Conservation (phyloP, 2,329 filamentous ascomycete species). For the Phaeosphaeria sp. region DNA sequence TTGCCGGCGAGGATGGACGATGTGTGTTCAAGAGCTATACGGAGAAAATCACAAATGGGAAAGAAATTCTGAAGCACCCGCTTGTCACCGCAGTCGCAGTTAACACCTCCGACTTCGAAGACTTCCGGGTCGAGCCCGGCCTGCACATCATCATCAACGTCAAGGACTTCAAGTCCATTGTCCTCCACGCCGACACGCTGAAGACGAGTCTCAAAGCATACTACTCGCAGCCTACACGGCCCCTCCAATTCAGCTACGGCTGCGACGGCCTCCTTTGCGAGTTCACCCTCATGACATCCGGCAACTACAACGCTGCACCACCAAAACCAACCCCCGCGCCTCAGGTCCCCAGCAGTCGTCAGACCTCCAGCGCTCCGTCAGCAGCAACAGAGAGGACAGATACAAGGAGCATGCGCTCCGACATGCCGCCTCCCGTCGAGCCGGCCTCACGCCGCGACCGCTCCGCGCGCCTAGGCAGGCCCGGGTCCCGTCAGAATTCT, state of each 20-base stretch:
- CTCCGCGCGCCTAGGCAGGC: slow-evolving; percentile 33
- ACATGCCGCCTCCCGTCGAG: slow-evolving; percentile 53
- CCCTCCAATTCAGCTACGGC: slow-evolving; percentile 75
- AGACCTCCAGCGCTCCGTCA: slow-evolving; percentile 39
- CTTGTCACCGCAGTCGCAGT: slow-evolving; percentile 81
- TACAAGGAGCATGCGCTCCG: slow-evolving; percentile 32
- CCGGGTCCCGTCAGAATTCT: slow-evolving; percentile 37
- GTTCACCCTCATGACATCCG: slow-evolving; percentile 83
- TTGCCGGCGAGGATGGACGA: slow-evolving; percentile 68
- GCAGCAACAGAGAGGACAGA: slow-evolving; percentile 25
- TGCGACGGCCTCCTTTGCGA: slow-evolving; percentile 74
- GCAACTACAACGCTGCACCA: slow-evolving; percentile 61
- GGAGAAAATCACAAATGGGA: slow-evolving; percentile 76
- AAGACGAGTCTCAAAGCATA: slow-evolving; percentile 70
- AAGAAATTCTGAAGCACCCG: slow-evolving; percentile 79
- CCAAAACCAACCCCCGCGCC: slow-evolving; percentile 19
- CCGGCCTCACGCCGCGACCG: slow-evolving; percentile 39
- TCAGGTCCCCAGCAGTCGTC: slow-evolving; percentile 34
- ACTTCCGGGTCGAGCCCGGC: slow-evolving; percentile 75
- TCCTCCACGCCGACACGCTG: slow-evolving; percentile 75
- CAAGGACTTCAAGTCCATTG: slow-evolving; percentile 82
- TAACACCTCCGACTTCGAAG: slow-evolving; percentile 77
- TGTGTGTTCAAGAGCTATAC: slow-evolving; percentile 83
- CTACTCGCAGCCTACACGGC: slow-evolving; percentile 74
- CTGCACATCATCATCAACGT: slow-evolving; percentile 82